Conservation (phyloP, 129 eudicot species). For the Lactuca saligna region DNA sequence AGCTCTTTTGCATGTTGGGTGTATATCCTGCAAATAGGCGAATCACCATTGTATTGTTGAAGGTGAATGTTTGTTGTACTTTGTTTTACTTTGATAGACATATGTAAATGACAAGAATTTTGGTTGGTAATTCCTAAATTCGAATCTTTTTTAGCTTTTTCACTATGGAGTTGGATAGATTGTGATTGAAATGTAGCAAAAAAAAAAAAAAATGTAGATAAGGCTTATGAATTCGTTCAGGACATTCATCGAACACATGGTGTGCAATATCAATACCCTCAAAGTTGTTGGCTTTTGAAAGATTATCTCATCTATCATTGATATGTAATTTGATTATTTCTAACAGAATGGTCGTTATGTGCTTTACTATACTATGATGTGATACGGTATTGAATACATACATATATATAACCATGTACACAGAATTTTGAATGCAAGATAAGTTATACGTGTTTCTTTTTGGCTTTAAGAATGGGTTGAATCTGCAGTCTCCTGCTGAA, state of each 20-base stretch:
- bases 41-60: conserved; percentile 18
- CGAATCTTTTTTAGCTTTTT: conserved; percentile 1
- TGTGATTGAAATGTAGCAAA: background rate
- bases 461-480: conserved; percentile 80
- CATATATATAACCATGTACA: conserved; percentile 28
- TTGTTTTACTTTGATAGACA: conserved; percentile 4
- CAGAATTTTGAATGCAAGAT: conserved; percentile 7
- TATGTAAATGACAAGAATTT: conserved; percentile 22
- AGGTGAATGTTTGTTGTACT: background rate
- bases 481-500: conserved; percentile 83
- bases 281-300: conserved; percentile 24
- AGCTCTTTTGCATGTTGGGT: background rate
- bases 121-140: background rate
- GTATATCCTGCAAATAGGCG: conserved; percentile 2
- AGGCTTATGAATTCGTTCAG: background rate
- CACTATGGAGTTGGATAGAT: background rate
- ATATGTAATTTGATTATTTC: conserved; percentile 26
- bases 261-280: conserved; percentile 1
- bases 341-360: conserved; percentile 26
- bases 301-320: conserved; percentile 45
- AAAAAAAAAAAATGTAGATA: background rate
- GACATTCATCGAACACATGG: conserved; percentile 3
- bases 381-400: conserved; percentile 3
- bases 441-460: conserved; percentile 51
- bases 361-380: conserved; percentile 28